These are phyloP conservation scores for Leccinum obscurum DNA, from an alignment of 768 basidiomycete species.

Conservation along the genomic window DNA sequence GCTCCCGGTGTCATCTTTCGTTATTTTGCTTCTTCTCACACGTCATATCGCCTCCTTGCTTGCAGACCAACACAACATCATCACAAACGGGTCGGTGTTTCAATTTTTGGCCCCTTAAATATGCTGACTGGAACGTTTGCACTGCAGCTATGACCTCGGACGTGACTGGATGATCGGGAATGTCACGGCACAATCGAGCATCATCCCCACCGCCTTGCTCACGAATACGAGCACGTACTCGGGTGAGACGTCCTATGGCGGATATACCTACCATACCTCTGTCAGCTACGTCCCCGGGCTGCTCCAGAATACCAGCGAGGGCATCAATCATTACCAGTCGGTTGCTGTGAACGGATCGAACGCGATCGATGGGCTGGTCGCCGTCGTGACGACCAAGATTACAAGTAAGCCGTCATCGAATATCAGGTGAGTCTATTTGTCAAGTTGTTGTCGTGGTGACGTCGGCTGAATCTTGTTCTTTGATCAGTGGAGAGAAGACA, in stretches of 20 bases:
- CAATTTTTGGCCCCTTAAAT: background rate
- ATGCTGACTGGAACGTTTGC: background rate
- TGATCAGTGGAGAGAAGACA: constrained; percentile 8
- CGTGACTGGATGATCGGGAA: constrained; percentile 89
- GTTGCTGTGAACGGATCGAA: constrained; percentile 55
- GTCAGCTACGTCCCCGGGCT: constrained; percentile 70
- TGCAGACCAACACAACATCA: constrained; percentile 66
- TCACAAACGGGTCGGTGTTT: constrained; percentile 58
- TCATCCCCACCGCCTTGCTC: constrained; percentile 26
- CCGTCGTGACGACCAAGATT: constrained; percentile 73
- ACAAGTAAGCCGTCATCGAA: constrained; percentile 36
- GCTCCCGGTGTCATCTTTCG: constrained; percentile 5
- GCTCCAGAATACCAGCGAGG: constrained; percentile 65
- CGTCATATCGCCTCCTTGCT: background rate
- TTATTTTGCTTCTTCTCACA: background rate
- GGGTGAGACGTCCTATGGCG: constrained; percentile 61
- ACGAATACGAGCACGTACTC: constrained; percentile 57
- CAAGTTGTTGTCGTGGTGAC: background rate
- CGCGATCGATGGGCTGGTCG: constrained; percentile 82
- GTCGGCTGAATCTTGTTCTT: constrained; percentile 3
- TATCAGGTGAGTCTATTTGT: constrained; percentile 22
- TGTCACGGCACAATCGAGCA: constrained; percentile 51
- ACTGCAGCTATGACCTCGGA: constrained; percentile 68
- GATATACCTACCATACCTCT: constrained; percentile 73
- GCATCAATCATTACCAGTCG: constrained; percentile 64